Evolutionary conservation across 306 rosid genomes (phyloP).

Genomic region (Sindora glabra): DNA sequence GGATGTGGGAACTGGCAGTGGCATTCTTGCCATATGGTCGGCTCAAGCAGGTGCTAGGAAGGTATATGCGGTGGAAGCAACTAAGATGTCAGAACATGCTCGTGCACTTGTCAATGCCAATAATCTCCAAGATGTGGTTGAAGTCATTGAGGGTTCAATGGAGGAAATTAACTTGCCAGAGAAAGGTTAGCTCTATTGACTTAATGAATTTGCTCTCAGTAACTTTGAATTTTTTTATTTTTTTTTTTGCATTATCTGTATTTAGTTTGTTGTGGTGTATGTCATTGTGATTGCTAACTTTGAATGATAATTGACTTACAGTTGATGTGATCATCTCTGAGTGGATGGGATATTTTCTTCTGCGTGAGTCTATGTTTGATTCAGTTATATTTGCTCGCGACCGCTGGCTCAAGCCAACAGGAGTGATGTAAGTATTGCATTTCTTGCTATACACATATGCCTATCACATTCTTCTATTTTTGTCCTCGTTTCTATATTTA

Average conservation of each 20-base stretch:
- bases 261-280: not conserved
- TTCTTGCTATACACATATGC: not conserved
- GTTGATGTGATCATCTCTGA: constrained; percentile 96
- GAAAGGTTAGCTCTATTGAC: constrained; percentile 53
- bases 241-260: not conserved
- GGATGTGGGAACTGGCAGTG: constrained; percentile 99
- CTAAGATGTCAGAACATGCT: constrained; percentile 93
- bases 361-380: constrained; percentile 98
- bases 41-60: constrained; percentile 98
- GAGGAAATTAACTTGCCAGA: constrained; percentile 87
- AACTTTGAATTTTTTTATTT: not conserved
- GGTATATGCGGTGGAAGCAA: constrained; percentile 97
- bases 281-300: not conserved
- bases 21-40: constrained; percentile 98
- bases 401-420: constrained; percentile 94
- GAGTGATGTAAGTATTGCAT: constrained; percentile 69
- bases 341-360: constrained; percentile 99
- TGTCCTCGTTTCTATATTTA: too few species aligned
- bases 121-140: constrained; percentile 57
- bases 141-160: constrained; percentile 84
- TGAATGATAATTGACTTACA: constrained; percentile 26
- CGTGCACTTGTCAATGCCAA: constrained; percentile 70
- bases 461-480: not conserved
- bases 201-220: not conserved
- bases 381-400: constrained; percentile 98